Evolutionary conservation across 768 basidiomycete genomes (phyloP).

Genomic region (Russula foetens): DNA sequence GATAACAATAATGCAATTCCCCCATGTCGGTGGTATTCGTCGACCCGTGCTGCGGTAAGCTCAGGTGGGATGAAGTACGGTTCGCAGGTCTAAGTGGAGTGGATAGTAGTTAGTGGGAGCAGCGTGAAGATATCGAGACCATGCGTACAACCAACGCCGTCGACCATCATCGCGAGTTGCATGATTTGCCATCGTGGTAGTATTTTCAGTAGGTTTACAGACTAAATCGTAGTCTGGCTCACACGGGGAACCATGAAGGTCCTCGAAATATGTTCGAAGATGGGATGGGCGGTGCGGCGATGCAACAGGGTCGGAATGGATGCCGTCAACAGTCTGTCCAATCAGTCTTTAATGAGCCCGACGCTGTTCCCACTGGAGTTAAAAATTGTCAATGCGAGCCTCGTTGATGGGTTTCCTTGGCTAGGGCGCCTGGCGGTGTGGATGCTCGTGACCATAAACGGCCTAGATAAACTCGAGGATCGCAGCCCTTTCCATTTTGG

Average conservation of each 20-base stretch:
- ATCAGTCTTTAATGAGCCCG: background rate
- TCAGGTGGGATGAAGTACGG: slow-evolving; percentile 29
- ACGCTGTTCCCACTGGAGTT: background rate
- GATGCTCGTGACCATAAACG: background rate
- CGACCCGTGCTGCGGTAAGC: too few relatives aligned
- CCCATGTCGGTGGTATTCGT: too few relatives aligned
- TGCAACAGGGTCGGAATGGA: background rate
- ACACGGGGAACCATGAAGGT: background rate
- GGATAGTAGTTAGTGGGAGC: background rate
- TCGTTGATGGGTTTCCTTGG: background rate
- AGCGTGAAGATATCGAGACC: background rate
- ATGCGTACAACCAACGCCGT: slow-evolving; percentile 38
- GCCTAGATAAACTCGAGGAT: background rate
- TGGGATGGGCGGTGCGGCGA: slow-evolving; percentile 38
- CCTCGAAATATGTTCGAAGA: slow-evolving; percentile 24
- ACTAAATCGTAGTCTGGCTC: background rate
- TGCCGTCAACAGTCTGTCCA: background rate
- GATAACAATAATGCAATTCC: too few relatives aligned
- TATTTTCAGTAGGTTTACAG: slow-evolving; percentile 34
- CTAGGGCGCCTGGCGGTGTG: background rate
- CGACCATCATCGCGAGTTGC: slow-evolving; percentile 41
- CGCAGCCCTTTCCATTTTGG: slow-evolving; percentile 1
- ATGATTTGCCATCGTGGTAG: slow-evolving; percentile 43
- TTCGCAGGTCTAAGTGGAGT: slow-evolving; percentile 32
- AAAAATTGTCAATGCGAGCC: background rate